Percentiles rank a stretch among this genome's conserved stretches.
These are phyloP conservation scores for Raffaelea arxii DNA, from an alignment of 2,329 filamentous ascomycete genomes.

Conservation along the genomic window DNA sequence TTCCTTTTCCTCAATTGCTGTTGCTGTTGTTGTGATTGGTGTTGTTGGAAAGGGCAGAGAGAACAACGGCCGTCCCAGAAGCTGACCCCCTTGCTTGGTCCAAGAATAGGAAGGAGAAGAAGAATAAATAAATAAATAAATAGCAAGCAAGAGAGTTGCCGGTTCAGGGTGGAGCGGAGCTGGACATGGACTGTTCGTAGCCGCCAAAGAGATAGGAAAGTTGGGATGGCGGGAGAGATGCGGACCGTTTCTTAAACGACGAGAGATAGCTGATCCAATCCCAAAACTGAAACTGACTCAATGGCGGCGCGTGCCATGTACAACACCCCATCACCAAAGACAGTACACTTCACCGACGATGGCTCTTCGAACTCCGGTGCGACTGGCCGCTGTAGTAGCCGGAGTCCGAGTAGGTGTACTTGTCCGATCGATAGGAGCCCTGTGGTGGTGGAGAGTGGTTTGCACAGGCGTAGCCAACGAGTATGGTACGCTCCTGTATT, in stretches of 20 bases:
- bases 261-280: slow-evolving; percentile 40
- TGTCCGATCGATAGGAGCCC: slow-evolving; percentile 28
- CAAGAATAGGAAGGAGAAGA: neutral
- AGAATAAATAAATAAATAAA: slow-evolving; percentile 3
- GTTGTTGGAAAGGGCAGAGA: too few species aligned
- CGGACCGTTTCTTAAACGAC: slow-evolving; percentile 29
- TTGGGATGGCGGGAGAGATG: slow-evolving; percentile 32
- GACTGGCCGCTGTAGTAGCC: slow-evolving; percentile 43
- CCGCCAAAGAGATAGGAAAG: slow-evolving; percentile 39
- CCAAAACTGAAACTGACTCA: slow-evolving; percentile 32
- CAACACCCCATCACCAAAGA: slow-evolving; percentile 40
- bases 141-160: neutral
- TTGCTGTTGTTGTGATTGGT: too few species aligned
- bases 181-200: slow-evolving; percentile 30
- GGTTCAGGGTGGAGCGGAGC: slow-evolving; percentile 21
- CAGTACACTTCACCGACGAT: slow-evolving; percentile 41
- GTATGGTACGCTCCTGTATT: slow-evolving; percentile 64
- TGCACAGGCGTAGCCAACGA: slow-evolving; percentile 73
- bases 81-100: too few species aligned
- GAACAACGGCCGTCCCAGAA: too few species aligned
- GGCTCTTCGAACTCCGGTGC: slow-evolving; percentile 27
- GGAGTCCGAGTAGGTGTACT: slow-evolving; percentile 41
- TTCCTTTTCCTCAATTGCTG: too few species aligned
- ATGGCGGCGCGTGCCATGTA: slow-evolving; percentile 28
- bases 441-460: slow-evolving; percentile 34